Base-by-base conservation (phyloP, 306 rosid genomes). In the Argentina anserina region DNA sequence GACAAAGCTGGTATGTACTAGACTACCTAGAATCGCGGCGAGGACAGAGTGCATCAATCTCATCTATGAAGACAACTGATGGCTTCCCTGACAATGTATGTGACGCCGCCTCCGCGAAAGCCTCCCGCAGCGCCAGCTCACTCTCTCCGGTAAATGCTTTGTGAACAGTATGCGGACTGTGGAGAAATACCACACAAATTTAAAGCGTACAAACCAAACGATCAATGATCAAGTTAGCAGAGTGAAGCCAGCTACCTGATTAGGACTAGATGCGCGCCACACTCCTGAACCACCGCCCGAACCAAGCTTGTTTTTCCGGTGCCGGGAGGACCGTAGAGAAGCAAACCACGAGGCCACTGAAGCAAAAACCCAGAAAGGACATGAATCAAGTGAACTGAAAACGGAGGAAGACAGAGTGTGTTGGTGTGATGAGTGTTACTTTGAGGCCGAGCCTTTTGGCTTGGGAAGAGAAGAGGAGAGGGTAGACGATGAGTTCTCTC, bases 301-400 rank as follows among this genome's bases (percentile, higher is more conserved):
- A 94, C 98, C 86, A 94, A 84, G 84, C 96, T 89, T 72, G 96
- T 91, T 97, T 93, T 93, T 75, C 98, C 97, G 1, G 96, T 91
- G 75, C 98, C 91, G 9, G 96, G 98, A 76, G 97, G 96, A 64
- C 98, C 98, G 13, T 93, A 86, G 64, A 93, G 79, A 47, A 91
- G 86, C 81, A 93, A 81, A 45, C 98, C 97, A 40, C 93, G 84
- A 9, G 94, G 90, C 93, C 93, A 93, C 97, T 91, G 87, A 71
- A 79, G 73, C 26, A 74, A 82, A 82, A 62, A 73, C 49, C 55
- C n/a, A 18, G 47, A 75, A 36, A 2, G 10, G 39, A 13, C 1
- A 20, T 33, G 4, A 36, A 14, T 14, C 9, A 15, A 15, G 5
- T n/a, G 58, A 47, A 11, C 14, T 6, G 58, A 11, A 5, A 28